Base-by-base conservation (phyloP, 805 yeast genomes). In the Tetrapisispora fleetii region DNA sequence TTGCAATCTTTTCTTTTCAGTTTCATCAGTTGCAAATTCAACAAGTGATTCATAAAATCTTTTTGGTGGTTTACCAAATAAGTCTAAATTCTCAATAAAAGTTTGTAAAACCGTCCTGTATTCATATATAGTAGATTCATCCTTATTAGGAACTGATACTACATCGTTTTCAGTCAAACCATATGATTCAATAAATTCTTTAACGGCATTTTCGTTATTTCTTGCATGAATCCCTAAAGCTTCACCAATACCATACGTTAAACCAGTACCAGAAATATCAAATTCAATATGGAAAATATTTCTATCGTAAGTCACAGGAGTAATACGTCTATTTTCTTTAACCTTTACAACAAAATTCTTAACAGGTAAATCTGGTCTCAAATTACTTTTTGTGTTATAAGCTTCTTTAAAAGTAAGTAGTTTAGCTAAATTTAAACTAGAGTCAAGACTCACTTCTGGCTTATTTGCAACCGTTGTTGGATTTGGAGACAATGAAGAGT, bases 281-380 rank as follows among this genome's bases (percentile, higher is more conserved):
- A 91, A 88, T 70, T 91, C 98, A 57, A 91, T 84, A 64, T 91
- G 96, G 87, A 91, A 91, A 59, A 91, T 90, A 69, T 91, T 85
- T 72, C 98, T 86, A 53, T 86, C 87, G 68, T 91, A 91, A 59
- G 86, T 90, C 36, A 59, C 62, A 6, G 98, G 97, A 18, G 98
- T 91, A 53, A 91, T 83, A 60, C 98, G 80, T 71, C 81, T 83
- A 74, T 90, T 90, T 64, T 85, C 93, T 67, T 88, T 84, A 47
- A 91, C 97, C 67, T 83, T 87, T 49, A 89, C 95, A 45, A 89
- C 77, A 60, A 81, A 89, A 70, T 85, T 89, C 64, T 83, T 74
- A 45, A 85, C 83, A 21, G 96, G 88, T 53, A 87, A 73, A 58
- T 91, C 98, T 27, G 98, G 98, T 71, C 96, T 83, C 62, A 91